phyloP scores from a whole-genome alignment of 2,329 filamentous ascomycete species.

The Fusarium sp. region DNA sequence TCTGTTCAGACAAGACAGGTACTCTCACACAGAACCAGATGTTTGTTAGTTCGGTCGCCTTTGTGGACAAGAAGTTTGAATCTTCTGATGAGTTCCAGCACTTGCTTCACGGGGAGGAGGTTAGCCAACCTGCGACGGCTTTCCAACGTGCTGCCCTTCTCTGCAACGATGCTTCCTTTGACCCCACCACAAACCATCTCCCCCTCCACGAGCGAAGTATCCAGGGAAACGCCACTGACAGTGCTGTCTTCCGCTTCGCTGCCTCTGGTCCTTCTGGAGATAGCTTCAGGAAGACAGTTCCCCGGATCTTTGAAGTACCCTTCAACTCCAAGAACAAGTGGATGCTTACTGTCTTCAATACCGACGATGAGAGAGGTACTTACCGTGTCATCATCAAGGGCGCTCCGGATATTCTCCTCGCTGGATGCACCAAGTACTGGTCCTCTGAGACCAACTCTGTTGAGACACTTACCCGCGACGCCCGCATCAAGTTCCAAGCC shows the following conservation, averaged over 20 bases:
- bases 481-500: constrained; percentile 51
- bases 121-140: constrained; percentile 3
- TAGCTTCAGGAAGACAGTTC: constrained; percentile 31
- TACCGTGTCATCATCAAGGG: constrained; percentile 66
- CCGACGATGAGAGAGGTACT: constrained; percentile 42
- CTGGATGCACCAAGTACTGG: constrained; percentile 55
- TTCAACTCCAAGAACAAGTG: constrained; percentile 67
- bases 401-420: constrained; percentile 64
- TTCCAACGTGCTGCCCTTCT: constrained; percentile 42
- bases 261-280: constrained; percentile 45
- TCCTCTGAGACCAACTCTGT: constrained; percentile 50
- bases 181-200: constrained; percentile 54
- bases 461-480: constrained; percentile 53
- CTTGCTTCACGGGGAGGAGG: not conserved
- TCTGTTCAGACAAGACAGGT: constrained; percentile 60
- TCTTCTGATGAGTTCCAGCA: constrained; percentile 47
- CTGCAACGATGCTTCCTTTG: constrained; percentile 61
- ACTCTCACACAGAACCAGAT: constrained; percentile 61
- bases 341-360: constrained; percentile 59
- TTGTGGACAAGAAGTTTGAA: constrained; percentile 52
- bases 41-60: constrained; percentile 57
- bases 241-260: constrained; percentile 58
- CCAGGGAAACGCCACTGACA: constrained; percentile 60
- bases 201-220: constrained; percentile 54
- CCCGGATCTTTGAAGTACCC: constrained; percentile 57